Evolutionary conservation across 306 rosid genomes (phyloP).

Genomic region (Sesbania bispinosa): DNA sequence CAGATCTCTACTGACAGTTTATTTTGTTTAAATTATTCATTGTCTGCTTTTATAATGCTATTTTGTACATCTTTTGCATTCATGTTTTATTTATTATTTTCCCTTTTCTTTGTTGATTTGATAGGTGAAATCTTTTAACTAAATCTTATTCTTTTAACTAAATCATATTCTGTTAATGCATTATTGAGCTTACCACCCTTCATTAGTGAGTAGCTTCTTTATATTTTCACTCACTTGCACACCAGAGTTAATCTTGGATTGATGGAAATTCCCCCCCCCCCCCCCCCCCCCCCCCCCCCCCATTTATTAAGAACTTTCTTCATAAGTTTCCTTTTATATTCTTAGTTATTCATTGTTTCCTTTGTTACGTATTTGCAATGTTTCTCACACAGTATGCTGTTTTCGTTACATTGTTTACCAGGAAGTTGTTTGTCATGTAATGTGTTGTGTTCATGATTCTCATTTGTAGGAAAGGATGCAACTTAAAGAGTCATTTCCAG

Average conservation of each 20-base stretch:
- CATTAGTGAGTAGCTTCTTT: neutral
- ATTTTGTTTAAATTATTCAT: neutral
- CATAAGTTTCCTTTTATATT: neutral
- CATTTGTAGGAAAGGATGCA: slow-evolving; percentile 64
- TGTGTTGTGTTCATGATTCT: slow-evolving; percentile 23
- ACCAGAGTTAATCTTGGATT: neutral
- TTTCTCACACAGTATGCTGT: no score
- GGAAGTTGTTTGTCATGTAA: no score
- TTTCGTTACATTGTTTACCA: no score
- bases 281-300: no score
- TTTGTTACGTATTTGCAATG: no score
- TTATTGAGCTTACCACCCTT: slow-evolving; percentile 3
- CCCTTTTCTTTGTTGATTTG: neutral
- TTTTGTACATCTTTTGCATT: neutral
- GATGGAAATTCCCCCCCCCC: neutral
- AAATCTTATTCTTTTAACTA: neutral
- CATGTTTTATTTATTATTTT: neutral
- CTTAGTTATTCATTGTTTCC: neutral
- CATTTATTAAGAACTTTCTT: neutral
- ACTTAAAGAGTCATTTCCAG: slow-evolving; percentile 66
- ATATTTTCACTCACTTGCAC: neutral
- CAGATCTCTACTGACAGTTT: neutral
- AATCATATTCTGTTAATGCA: neutral
- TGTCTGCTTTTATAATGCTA: neutral
- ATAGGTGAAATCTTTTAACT: neutral